These are phyloP conservation scores for Phytopythium chamaehyphon DNA, from an alignment of 352 stramenopile species.

Conservation along the genomic window DNA sequence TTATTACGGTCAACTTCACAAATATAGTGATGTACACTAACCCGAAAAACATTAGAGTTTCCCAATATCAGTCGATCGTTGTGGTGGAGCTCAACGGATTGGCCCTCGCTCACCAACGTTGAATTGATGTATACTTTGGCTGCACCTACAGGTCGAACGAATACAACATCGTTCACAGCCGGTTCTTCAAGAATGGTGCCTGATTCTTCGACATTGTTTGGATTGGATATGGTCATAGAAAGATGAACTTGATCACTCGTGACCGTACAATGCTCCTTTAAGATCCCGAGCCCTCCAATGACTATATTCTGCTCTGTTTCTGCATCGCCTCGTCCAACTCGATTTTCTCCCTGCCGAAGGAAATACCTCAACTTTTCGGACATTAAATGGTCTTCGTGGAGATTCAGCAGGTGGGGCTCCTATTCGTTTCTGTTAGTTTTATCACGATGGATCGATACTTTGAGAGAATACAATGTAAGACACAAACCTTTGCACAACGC, in stretches of 20 bases:
- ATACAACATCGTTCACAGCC: background rate
- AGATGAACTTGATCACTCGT: slow-evolving; percentile 4
- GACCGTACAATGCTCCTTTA: slow-evolving; percentile 72
- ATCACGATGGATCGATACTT: background rate
- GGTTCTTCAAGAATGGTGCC: background rate
- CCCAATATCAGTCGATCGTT: slow-evolving; percentile 72
- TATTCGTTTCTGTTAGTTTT: slow-evolving; percentile 1
- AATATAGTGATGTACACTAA: slow-evolving; percentile 10
- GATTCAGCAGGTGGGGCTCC: slow-evolving; percentile 79
- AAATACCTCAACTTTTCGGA: slow-evolving; percentile 83
- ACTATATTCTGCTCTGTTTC: slow-evolving; percentile 72
- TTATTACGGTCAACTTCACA: too few species aligned
- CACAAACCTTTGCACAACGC: slow-evolving; percentile 40
- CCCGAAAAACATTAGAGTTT: slow-evolving; percentile 77
- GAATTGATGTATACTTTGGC: slow-evolving; percentile 79
- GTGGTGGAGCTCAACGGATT: slow-evolving; percentile 37
- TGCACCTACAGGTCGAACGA: slow-evolving; percentile 10
- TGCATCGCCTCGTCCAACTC: slow-evolving; percentile 62
- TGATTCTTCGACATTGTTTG: background rate
- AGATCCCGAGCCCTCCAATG: slow-evolving; percentile 68
- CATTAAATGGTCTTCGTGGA: slow-evolving; percentile 88
- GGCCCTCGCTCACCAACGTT: slow-evolving; percentile 29
- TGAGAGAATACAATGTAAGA: background rate
- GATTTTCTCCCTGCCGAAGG: slow-evolving; percentile 47
- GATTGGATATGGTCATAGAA: background rate